These are phyloP conservation scores for Silybum marianum DNA, from an alignment of 129 eudicot genomes.

Conservation along the genomic window DNA sequence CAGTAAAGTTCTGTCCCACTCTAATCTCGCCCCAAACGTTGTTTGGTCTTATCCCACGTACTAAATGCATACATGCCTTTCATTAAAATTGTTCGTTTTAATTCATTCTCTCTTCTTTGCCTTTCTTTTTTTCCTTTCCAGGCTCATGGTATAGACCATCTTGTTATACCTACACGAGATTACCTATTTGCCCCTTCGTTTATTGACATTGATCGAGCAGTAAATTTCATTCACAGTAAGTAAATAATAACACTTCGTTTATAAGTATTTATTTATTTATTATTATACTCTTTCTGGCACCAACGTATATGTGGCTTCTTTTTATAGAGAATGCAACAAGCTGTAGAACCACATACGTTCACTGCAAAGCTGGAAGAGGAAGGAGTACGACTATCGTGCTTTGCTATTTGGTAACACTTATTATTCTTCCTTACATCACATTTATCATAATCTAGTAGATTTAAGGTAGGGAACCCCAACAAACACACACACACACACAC, in stretches of 20 bases:
- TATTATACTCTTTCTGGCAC: neutral
- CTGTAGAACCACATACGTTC: constrained; percentile 76
- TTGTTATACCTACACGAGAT: constrained; percentile 92
- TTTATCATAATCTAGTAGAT: too few species aligned
- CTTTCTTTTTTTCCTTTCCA: constrained; percentile 26
- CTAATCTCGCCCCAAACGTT: neutral
- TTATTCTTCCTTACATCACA: constrained; percentile 8
- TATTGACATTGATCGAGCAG: constrained; percentile 73
- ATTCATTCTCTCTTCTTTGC: neutral
- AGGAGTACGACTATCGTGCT: constrained; percentile 90
- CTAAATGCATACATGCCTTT: neutral
- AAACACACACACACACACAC: too few species aligned
- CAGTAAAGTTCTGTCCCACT: neutral
- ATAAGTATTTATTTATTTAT: neutral
- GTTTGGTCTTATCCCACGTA: neutral
- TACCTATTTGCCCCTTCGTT: constrained; percentile 91
- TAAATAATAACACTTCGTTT: neutral
- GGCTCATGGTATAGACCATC: constrained; percentile 89
- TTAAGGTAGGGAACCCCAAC: too few species aligned
- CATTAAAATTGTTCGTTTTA: neutral
- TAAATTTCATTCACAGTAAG: constrained; percentile 70
- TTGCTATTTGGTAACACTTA: constrained; percentile 65
- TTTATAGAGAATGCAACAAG: constrained; percentile 58
- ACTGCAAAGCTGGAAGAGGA: constrained; percentile 97
- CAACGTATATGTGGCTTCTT: neutral